Evolutionary conservation across 1,284 basidiomycete species (phyloP).

Genomic region (Coniferiporia sulphurascens): DNA sequence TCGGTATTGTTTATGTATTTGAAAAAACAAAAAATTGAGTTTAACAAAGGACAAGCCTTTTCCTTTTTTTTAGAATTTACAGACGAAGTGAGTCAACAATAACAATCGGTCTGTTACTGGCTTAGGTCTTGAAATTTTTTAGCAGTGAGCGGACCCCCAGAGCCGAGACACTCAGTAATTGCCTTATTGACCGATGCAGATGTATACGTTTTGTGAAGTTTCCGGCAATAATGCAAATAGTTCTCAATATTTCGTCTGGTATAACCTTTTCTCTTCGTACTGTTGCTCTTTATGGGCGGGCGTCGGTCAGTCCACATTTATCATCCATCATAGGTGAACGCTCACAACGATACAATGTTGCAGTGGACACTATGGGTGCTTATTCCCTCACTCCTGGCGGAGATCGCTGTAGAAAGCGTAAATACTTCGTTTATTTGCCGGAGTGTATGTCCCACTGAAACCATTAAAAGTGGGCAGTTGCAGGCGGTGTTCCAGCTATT

Average conservation of each 20-base stretch:
- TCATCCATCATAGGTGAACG: not conserved
- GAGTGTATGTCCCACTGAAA: not conserved
- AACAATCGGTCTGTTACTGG: not conserved
- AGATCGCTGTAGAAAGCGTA: constrained; percentile 14
- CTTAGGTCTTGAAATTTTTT: not conserved
- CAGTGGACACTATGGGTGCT: constrained; percentile 14
- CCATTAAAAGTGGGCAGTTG: not conserved
- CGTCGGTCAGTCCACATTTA: not conserved
- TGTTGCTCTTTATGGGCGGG: constrained; percentile 12
- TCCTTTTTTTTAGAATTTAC: constrained; percentile 5
- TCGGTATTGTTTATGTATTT: not conserved
- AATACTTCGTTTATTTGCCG: not conserved
- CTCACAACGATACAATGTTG: not conserved
- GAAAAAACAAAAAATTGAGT: not conserved
- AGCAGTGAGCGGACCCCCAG: constrained; percentile 9
- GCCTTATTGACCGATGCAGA: not conserved
- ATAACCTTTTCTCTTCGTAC: constrained; percentile 14
- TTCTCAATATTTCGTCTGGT: constrained; percentile 14
- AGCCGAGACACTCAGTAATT: not conserved
- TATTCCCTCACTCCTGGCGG: constrained; percentile 11
- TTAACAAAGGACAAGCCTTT: not conserved
- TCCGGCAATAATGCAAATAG: constrained; percentile 15
- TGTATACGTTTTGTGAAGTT: constrained; percentile 15
- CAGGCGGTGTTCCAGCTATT: not conserved
- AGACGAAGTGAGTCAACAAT: constrained; percentile 1